A percentile compares a stretch with the other conserved stretches of the same genome.
Evolutionary conservation across 441 rosid genomes (phyloP).

Genomic region (Populus hybrid): DNA sequence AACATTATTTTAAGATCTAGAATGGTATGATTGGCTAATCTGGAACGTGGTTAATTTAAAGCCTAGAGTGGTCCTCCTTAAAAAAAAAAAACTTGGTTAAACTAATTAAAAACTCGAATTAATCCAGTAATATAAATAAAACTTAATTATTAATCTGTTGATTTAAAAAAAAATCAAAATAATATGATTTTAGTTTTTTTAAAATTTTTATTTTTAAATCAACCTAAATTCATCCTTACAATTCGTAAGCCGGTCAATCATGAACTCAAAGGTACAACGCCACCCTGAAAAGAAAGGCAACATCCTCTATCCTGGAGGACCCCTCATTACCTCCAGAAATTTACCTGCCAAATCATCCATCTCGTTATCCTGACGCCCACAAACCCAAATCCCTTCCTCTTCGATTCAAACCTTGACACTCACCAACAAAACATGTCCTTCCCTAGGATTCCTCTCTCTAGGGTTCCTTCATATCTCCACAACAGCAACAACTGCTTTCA

Average conservation of each 20-base stretch:
- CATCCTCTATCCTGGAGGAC: neutral
- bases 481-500: neutral
- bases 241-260: no score
- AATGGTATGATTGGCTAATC: no score
- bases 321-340: neutral
- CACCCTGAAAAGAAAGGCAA: no score
- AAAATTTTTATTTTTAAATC: no score
- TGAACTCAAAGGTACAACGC: no score
- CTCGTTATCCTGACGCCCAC: neutral
- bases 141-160: neutral
- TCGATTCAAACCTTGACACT: neutral
- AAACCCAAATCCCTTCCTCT: neutral
- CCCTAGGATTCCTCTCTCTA: constrained; percentile 32
- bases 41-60: no score
- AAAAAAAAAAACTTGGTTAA: neutral
- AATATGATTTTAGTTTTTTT: no score
- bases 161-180: no score
- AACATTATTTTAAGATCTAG: no score
- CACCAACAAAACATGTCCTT: constrained; percentile 30
- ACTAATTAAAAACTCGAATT: no score
- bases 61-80: fast-evolving
- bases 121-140: no score
- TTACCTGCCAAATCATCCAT: neutral
- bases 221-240: neutral
- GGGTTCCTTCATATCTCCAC: constrained; percentile 15